Base-by-base conservation (phyloP, 192 early-diverging fungal genomes). In the Radiomyces spectabilis region DNA sequence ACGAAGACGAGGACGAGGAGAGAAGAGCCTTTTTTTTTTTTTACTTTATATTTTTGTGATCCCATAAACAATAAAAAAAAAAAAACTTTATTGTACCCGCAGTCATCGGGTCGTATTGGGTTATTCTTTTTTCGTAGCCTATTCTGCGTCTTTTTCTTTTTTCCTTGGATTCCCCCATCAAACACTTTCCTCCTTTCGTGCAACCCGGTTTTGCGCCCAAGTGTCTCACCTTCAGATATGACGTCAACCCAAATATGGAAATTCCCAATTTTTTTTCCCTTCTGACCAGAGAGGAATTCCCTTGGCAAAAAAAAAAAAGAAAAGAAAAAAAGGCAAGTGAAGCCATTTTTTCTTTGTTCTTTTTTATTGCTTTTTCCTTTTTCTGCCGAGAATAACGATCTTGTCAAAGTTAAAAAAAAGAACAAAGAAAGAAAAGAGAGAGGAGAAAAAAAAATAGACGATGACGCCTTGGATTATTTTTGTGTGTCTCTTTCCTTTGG, bases 111-210 rank as follows among this genome's bases (percentile, higher is more conserved):
- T n/a, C n/a, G n/a, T n/a, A n/a, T n/a, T n/a, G n/a, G n/a, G n/a
- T n/a, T n/a, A n/a, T n/a, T n/a, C n/a, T n/a, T n/a, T n/a, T n/a
- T n/a, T n/a, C n/a, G n/a, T n/a, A n/a, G n/a, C n/a, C n/a, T n/a
- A n/a, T n/a, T n/a, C n/a, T n/a, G 46, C 27, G 18, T 32, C 16
- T 35, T 5, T 35, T 35, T 35, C 6, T 35, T 8, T 35, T 8
- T 8, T 29, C 12, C 32, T 48, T 48, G 26, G 27, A 26, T 48
- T 12, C 8, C 45, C 26, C 45, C 45, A 22, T 54, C 53, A 54
- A 54, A 54, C 53, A 54, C 53, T 54, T 54, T 18, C 33, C 1
- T 43, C 25, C 24, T 54, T 8, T 10, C 26, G 45, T 48, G 32
- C 27, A 1, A 48, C 45, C 29, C 12, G 3, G 10, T 44, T 44